Conservation (phyloP, 2,329 filamentous ascomycete species). For the Diaporthe vexans region DNA sequence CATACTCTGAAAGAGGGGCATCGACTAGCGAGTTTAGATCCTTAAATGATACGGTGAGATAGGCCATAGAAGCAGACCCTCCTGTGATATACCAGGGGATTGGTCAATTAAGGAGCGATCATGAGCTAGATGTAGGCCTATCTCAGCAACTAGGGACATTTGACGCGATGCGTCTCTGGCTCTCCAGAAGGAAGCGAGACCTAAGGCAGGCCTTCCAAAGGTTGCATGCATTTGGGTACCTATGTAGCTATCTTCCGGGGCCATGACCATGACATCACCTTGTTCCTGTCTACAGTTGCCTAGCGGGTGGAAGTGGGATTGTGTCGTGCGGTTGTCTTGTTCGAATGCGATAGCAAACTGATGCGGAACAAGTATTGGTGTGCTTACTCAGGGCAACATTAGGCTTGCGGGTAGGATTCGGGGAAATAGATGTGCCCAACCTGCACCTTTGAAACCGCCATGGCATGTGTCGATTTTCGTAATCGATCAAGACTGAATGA, state of each 20-base stretch:
- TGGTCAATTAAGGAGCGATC: not conserved
- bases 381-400: constrained; percentile 9
- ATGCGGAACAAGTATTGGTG: not conserved
- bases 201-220: not conserved
- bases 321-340: too few species aligned
- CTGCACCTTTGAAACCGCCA: not conserved
- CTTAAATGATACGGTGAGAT: not conserved
- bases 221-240: not conserved
- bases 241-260: not conserved
- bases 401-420: constrained; percentile 2
- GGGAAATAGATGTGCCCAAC: not conserved
- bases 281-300: not conserved
- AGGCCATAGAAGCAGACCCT: too few species aligned
- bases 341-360: not conserved
- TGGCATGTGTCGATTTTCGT: not conserved
- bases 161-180: not conserved
- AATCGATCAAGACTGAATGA: not conserved
- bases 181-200: not conserved
- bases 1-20: too few species aligned
- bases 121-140: not conserved
- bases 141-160: not conserved
- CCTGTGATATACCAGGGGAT: too few species aligned
- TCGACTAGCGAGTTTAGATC: not conserved
- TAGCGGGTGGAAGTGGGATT: not conserved
- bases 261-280: not conserved